Base-by-base conservation (phyloP, 768 basidiomycete genomes). In the Xerocomus potaroensis region DNA sequence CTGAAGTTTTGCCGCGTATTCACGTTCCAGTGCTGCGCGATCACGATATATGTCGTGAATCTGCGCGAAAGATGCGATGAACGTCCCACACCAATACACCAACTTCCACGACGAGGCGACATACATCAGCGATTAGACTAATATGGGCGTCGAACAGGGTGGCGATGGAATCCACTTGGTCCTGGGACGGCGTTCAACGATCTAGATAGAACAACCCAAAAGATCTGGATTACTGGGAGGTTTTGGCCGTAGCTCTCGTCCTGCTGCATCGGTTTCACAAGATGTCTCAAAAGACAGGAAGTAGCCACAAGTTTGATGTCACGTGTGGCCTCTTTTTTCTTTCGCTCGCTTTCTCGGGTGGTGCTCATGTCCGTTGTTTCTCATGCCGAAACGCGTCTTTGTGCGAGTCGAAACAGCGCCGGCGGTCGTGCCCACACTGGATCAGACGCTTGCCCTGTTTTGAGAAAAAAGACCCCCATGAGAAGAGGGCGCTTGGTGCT, bases 1-100 rank as follows among this genome's bases (percentile, higher is more conserved):
- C 58, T 84, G 81, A 9, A 92, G 71, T 60, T 86, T 90, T 21
- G 66, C 61, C 0, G 87, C 85, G 60, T 89, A 91, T 61, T 92
- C 89, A 42, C 83, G 79, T 64, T 92, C 90, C 10, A 91, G 69
- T 7, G 71, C 74, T 9, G 70, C 80, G 36, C 83, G 77, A 41
- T 83, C 84, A 34, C 72, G 70, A 59, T 87, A 84, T 41, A 91
- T 55, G 36, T 91, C 87, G 47, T 84, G 79, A 43, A 87, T 77
- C 89, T 91, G 50, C 34, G 37, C 3, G 42, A 43, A 44, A 5
- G 36, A 47, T 40, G 11, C n/a, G 11, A 24, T 52, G 15, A 41
- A 26, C 26, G 29, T 50, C 32, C 23, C 23, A 33, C 45, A 22
- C 18, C 16, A 12, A 6, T 6, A 10, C 26, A 27, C 10, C 26